These are phyloP conservation scores for Paralagenidium karlingii DNA, from an alignment of 352 stramenopile species.

Conservation along the genomic window DNA sequence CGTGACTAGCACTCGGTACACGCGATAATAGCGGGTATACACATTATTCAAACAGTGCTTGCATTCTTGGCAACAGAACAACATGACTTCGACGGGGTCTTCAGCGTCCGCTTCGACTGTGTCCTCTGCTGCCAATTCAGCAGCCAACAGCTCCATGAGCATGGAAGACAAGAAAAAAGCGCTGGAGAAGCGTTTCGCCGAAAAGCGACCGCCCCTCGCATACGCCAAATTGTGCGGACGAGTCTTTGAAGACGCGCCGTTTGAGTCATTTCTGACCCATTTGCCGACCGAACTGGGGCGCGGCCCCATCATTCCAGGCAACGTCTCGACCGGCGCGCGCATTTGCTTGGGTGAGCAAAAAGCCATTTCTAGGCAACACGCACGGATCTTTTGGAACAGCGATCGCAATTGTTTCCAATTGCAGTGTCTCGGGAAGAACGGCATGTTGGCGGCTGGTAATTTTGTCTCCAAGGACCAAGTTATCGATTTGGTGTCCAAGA, in stretches of 20 bases:
- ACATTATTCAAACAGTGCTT: no score
- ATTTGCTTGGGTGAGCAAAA: slow-evolving; percentile 71
- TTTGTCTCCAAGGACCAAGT: slow-evolving; percentile 62
- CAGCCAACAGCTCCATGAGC: no score
- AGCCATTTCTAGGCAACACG: slow-evolving; percentile 60
- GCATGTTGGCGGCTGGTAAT: slow-evolving; percentile 53
- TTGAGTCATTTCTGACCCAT: slow-evolving; percentile 69
- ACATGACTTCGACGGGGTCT: no score
- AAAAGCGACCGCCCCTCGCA: slow-evolving; percentile 61
- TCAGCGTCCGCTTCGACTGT: no score
- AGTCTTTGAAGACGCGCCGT: slow-evolving; percentile 39
- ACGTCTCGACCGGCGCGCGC: slow-evolving; percentile 24
- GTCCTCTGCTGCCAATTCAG: no score
- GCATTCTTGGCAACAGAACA: no score
- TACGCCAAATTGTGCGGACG: slow-evolving; percentile 66
- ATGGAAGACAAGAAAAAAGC: slow-evolving; percentile 57
- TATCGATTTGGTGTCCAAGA: slow-evolving; percentile 47
- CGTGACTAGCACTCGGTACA: no score
- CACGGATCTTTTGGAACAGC: slow-evolving; percentile 67
- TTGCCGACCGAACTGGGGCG: slow-evolving; percentile 61
- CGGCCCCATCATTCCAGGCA: slow-evolving; percentile 14
- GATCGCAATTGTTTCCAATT: slow-evolving; percentile 66
- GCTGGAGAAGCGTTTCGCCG: slow-evolving; percentile 67
- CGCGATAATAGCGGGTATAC: no score
- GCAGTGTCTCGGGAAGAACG: slow-evolving; percentile 71